Base-by-base conservation (phyloP, 169 alveolate genomes). In the Eimeria tenella region DNA sequence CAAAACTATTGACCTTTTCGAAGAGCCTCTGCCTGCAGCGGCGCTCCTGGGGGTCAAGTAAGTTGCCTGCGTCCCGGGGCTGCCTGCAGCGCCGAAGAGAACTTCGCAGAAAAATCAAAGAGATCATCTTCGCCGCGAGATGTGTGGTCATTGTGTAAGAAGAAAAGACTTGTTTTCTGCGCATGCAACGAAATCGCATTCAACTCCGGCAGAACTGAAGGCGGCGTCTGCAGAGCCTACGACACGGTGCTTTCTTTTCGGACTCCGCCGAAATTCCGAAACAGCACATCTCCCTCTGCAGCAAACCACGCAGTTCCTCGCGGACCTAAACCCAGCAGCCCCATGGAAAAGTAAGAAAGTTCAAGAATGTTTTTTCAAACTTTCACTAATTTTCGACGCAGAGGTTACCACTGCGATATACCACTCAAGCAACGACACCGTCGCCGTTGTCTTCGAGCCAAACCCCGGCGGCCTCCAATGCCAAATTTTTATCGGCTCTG, bases 351-450 rank as follows among this genome's bases (percentile, higher is more conserved):
- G 94, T 91, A 81, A 63, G 94, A 56, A 42, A 63, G 55, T 42
- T 79, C n/a, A 19, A 10, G 62, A 68, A 13, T 50, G 31, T 60
- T 15, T 1, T 49, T 19, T 10, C 62, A 50, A 13, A 21, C 7
- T 9, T 52, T n/a, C 52, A 25, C 25, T 73, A 50, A 25, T 21
- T 11, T 25, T 62, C 56, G 87, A 23, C 11, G 31, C 94, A 91
- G 94, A 91, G 75, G 91, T 91, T 86, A 91, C 94, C 9, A 91
- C 94, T 4, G 94, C 94, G 21, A 86, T 91, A 6, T 91, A 91
- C 63, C 86, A 91, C 25, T 13, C 73, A 9, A 63, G 50, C 62
- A 91, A 91, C 56, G 91, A 91, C 75, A 91, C 94, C 21, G 79
- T 91, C 31, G 91, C 83, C 13, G 94, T 91, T 50, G 94, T 91